Percentiles rank a stretch among this genome's conserved stretches.
Conservation (phyloP, 2,329 filamentous ascomycete genomes). For the Diplodia sapinea region DNA sequence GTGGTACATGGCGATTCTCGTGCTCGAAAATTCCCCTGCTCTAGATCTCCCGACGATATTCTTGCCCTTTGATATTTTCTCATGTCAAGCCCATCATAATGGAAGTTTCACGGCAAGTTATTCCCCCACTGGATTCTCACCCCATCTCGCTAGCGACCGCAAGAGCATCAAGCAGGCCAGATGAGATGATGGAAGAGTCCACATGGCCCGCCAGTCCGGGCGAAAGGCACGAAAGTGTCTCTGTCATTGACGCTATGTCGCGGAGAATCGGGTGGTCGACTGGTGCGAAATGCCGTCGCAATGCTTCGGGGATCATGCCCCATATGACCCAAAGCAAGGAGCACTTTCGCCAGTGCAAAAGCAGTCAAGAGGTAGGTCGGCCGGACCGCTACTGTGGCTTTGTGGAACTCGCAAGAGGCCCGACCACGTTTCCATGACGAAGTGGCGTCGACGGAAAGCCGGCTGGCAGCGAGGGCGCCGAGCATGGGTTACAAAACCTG, state of each 20-base stretch:
- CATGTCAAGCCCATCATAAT: not conserved
- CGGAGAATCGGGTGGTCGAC: slow-evolving; percentile 11
- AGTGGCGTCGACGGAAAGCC: slow-evolving; percentile 17
- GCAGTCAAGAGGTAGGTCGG: slow-evolving; percentile 2
- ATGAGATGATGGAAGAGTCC: not conserved
- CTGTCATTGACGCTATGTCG: slow-evolving; percentile 9
- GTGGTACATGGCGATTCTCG: not conserved
- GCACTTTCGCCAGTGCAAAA: slow-evolving; percentile 8
- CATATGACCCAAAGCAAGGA: slow-evolving; percentile 21
- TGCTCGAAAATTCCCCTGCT: not conserved
- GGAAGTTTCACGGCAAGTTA: slow-evolving; percentile 8
- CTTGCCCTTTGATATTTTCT: not conserved
- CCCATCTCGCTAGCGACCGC: slow-evolving; percentile 1
- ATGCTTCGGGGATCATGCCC: slow-evolving; percentile 11
- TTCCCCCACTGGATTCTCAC: not conserved
- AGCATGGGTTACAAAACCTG: slow-evolving; percentile 16
- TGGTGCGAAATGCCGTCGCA: slow-evolving; percentile 18
- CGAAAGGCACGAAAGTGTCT: not conserved
- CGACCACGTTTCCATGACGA: slow-evolving; percentile 29
- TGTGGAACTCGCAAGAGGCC: slow-evolving; percentile 23
- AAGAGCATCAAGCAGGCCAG: slow-evolving; percentile 1
- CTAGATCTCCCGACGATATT: not conserved
- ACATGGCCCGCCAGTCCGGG: slow-evolving; percentile 21
- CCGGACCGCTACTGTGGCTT: slow-evolving; percentile 12
- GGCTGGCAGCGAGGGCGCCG: slow-evolving; percentile 11